Evolutionary conservation across 2,329 filamentous ascomycete species (phyloP), one percentile per base, ranked within the genome.

Genomic region (Aurifilum marmelostoma): DNA sequence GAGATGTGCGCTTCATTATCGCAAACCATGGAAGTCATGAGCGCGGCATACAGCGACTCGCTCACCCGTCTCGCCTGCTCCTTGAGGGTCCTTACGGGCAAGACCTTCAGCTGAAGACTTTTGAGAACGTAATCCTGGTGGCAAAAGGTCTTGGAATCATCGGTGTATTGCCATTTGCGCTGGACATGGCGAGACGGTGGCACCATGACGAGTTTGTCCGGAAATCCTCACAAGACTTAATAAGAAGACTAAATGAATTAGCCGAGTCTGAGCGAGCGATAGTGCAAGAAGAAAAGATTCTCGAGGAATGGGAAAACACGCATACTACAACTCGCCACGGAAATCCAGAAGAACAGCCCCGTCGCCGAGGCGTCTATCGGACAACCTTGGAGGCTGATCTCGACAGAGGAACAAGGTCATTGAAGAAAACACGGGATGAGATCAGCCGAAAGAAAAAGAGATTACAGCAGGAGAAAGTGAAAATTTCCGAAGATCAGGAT

Each of bases 251-350:
- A 54, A 24, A 54, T 54, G 50, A 54, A 29, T 52, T 18, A 52
- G 47, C 47, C n/a, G 9, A 52, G n/a, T n/a, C n/a, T n/a, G n/a
- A n/a, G n/a, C n/a, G n/a, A n/a, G n/a, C n/a, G 47, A 8, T 11
- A 52, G n/a, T 52, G 47, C 9, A 52, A 52, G 47, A 52, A 52
- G n/a, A 52, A n/a, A n/a, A n/a, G n/a, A n/a, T n/a, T n/a, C 47
- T 52, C 9, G 47, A 52, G 47, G 6, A 52, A 24, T 24, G 5
- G 47, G n/a, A 18, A 52, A 24, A 52, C 9, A 52, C 9, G n/a
- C 5, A 8, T 52, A 52, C 9, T 18, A 21, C 47, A 24, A n/a
- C n/a, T n/a, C n/a, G n/a, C n/a, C n/a, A n/a, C n/a, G n/a, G n/a
- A n/a, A n/a, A n/a, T n/a, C n/a, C n/a, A n/a, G n/a, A n/a, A n/a